These are phyloP conservation scores for Hygrophorus russula DNA, from an alignment of 768 basidiomycete genomes.

Conservation along the genomic window DNA sequence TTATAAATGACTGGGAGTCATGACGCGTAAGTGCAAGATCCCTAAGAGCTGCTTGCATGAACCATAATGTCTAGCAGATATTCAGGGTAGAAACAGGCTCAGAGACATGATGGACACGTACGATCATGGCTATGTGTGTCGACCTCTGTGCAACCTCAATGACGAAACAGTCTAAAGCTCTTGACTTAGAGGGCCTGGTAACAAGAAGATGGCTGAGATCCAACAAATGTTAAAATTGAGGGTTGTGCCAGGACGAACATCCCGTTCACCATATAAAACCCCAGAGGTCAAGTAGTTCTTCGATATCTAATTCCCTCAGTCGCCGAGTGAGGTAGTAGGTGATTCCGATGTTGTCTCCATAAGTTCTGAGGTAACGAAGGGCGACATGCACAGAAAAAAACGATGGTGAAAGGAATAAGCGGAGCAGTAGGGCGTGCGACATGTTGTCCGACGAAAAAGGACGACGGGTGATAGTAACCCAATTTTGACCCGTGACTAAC, in stretches of 20 bases:
- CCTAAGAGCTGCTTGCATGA: conserved; percentile 90
- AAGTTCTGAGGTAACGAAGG: conserved; percentile 72
- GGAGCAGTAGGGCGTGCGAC: conserved; percentile 81
- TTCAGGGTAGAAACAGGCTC: conserved; percentile 4
- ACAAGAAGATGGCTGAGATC: conserved; percentile 78
- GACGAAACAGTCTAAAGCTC: conserved; percentile 91
- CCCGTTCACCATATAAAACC: conserved; percentile 70
- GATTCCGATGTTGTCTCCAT: conserved; percentile 83
- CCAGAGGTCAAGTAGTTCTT: conserved; percentile 78
- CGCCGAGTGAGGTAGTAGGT: conserved; percentile 81
- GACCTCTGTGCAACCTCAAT: conserved; percentile 81
- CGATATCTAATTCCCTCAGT: conserved; percentile 52
- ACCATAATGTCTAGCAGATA: conserved; percentile 78
- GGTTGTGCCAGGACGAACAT: conserved; percentile 9
- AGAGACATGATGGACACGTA: conserved; percentile 32
- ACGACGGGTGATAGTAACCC: background rate
- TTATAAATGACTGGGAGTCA: conserved; percentile 69
- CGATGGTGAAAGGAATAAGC: conserved; percentile 83
- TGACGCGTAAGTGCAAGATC: conserved; percentile 56
- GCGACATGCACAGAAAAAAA: conserved; percentile 95
- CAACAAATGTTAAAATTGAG: conserved; percentile 10
- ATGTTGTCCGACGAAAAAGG: conserved; percentile 18
- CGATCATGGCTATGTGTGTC: conserved; percentile 92
- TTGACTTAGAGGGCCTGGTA: conserved; percentile 83
- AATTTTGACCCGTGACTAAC: conserved; percentile 1